These are phyloP conservation scores for Globisporangium emineosum DNA, from an alignment of 352 stramenopile species.

Conservation along the genomic window DNA sequence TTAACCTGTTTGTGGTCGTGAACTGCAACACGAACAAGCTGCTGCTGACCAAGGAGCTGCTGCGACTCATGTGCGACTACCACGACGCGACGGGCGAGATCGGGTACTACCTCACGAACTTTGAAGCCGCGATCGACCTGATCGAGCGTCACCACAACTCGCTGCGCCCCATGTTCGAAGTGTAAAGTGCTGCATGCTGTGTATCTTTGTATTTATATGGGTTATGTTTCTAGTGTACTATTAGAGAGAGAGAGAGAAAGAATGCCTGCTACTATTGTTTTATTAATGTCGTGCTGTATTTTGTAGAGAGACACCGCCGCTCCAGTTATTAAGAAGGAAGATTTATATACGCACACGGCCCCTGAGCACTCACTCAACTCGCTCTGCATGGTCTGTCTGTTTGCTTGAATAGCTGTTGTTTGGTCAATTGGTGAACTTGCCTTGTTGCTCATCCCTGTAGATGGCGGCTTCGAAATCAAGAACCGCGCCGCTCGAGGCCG, in stretches of 20 bases:
- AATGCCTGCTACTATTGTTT: no score
- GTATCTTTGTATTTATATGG: not conserved
- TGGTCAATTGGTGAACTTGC: no score
- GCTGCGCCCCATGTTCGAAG: constrained; percentile 33
- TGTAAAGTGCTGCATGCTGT: constrained; percentile 4
- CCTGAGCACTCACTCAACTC: no score
- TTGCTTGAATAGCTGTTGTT: no score
- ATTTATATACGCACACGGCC: no score
- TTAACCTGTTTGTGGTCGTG: constrained; percentile 56
- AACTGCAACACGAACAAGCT: constrained; percentile 45
- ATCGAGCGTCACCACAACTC: constrained; percentile 42
- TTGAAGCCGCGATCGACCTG: constrained; percentile 60
- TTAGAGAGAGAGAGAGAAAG: constrained; percentile 11
- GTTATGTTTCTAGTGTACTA: constrained; percentile 3
- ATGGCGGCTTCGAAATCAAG: not conserved
- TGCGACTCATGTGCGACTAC: constrained; percentile 52
- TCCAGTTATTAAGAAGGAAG: no score
- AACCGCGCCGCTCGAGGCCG: not conserved
- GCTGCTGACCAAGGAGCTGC: constrained; percentile 50
- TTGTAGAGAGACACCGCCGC: constrained; percentile 2
- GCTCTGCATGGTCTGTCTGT: no score
- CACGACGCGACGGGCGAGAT: constrained; percentile 64
- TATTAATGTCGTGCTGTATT: constrained; percentile 12
- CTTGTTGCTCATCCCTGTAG: no score
- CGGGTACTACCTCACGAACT: constrained; percentile 72